Conservation (phyloP, 495 filamentous ascomycete species). For the Lasiosphaeris hirsuta region DNA sequence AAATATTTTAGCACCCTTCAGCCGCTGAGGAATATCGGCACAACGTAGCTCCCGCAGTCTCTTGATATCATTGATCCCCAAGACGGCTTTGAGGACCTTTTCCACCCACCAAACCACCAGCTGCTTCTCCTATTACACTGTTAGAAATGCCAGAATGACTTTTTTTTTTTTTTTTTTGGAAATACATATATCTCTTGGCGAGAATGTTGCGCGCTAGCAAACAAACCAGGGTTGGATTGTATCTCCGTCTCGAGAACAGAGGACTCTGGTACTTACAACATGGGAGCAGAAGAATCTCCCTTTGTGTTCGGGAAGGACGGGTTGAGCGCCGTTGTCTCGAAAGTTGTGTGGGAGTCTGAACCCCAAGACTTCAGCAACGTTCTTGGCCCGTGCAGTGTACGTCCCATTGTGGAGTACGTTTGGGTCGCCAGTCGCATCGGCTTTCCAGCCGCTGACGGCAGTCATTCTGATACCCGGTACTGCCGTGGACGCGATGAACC, state of each 20-base stretch:
- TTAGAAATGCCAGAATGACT: neutral
- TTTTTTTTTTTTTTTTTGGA: too few species aligned
- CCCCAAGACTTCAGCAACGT: neutral
- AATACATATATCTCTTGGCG: too few species aligned
- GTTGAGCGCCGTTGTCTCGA: slow-evolving; percentile 8
- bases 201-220: neutral
- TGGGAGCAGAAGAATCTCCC: slow-evolving; percentile 13
- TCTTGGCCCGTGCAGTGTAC: slow-evolving; percentile 5
- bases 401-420: slow-evolving; percentile 5
- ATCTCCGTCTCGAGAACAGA: too few species aligned
- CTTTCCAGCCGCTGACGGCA: slow-evolving; percentile 14
- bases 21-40: neutral
- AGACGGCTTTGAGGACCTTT: neutral
- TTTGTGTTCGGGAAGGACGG: neutral
- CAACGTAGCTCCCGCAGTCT: neutral
- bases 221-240: too few species aligned
- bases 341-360: neutral
- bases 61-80: neutral
- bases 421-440: neutral
- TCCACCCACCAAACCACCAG: neutral
- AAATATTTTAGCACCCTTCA: neutral
- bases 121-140: neutral
- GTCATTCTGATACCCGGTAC: neutral
- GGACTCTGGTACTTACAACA: neutral
- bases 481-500: slow-evolving; percentile 3